Evolutionary conservation across 75 land plant genomes (phyloP), one percentile per base, ranked within the genome.

Genomic region (Pinus tabuliformis): DNA sequence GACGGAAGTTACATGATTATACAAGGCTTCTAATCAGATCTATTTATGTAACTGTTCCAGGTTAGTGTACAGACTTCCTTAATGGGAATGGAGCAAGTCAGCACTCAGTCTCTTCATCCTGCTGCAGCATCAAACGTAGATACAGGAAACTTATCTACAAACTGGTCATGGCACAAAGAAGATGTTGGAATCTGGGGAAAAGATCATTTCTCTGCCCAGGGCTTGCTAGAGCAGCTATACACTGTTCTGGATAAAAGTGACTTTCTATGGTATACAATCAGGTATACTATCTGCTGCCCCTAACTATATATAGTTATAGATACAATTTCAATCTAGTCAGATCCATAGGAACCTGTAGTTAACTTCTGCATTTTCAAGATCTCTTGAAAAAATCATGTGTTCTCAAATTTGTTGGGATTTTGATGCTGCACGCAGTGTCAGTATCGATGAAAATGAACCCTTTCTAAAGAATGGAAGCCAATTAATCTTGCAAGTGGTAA

Each of bases 181-280:
- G 77, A 52, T 22, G 65, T 84, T 66, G 87, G 88, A 59, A 81
- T 58, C 6, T 24, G 59, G 18, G 75, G 63, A 3, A 73, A 60
- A 6, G 77, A 70, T 4, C 15, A 74, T 26, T 73, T 89, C 64
- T 36, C 62, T 26, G 68, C 82, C 14, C 82, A 80, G 5, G 26
- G 70, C 11, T 77, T 96, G 58, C 28, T 90, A 20, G 99, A 96
- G 65, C 99, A 96, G 68, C 81, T 90, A 37, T 68, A 59, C 6
- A 79, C 82, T 6, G 78, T 88, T 11, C 82, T 76, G 79, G 99
- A 96, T 83, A 59, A 59, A 8, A 89, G 91, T 79, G 99, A 96
- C 61, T 96, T 92, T 65, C 74, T 96, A 49, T 96, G 98, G 98
- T 96, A 92, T 75, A 86, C 89, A 76, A 94, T 87, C 14, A 90